Conservation (phyloP, 2,329 filamentous ascomycete genomes). For the Geoglossum cookeanum region DNA sequence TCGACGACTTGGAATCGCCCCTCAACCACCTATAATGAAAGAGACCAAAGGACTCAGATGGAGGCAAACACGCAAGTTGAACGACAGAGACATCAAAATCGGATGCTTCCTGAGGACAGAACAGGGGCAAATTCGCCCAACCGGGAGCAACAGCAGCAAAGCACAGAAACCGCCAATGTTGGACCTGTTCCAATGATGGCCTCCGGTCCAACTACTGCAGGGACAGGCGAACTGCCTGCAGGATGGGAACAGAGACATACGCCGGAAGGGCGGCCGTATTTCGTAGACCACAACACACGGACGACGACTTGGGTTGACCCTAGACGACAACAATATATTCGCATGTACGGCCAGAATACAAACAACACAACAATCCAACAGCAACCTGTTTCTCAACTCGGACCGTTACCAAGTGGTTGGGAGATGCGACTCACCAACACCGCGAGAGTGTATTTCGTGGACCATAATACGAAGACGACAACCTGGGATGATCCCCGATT, state of each 20-base stretch:
- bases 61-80: conserved; percentile 88
- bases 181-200: conserved; percentile 70
- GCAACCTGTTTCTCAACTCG: conserved; percentile 90
- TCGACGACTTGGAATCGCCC: conserved; percentile 94
- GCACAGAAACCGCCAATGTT: conserved; percentile 18
- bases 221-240: conserved; percentile 81
- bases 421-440: conserved; percentile 99
- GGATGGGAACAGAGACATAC: conserved; percentile 96
- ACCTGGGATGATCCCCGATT: conserved; percentile 96
- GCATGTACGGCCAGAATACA: conserved; percentile 89
- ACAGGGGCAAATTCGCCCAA: conserved; percentile 87
- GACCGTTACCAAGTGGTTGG: conserved; percentile 90
- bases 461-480: conserved; percentile 98
- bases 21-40: conserved; percentile 55
- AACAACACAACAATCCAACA: conserved; percentile 81
- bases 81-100: conserved; percentile 81
- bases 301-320: conserved; percentile 98
- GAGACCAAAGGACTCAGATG: conserved; percentile 57
- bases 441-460: conserved; percentile 93
- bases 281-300: conserved; percentile 94
- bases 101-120: conserved; percentile 85
- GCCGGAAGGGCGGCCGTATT: conserved; percentile 85
- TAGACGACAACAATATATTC: conserved; percentile 88
- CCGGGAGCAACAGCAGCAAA: conserved; percentile 30
- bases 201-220: conserved; percentile 75